Evolutionary conservation across 2,329 filamentous ascomycete genomes (phyloP).

Genomic region (Diaporthe citri): DNA sequence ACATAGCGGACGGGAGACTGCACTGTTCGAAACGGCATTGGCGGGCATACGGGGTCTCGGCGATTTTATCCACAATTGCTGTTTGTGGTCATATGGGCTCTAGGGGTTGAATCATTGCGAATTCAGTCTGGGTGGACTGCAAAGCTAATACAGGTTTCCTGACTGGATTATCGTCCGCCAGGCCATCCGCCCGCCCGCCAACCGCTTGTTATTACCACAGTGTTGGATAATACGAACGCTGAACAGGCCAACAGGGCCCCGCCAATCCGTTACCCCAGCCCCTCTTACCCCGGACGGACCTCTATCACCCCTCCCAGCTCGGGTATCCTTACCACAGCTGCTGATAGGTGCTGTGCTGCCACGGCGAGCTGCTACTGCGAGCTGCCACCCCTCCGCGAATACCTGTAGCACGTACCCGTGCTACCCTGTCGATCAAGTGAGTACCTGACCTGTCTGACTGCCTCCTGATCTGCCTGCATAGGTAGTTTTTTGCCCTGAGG

Average conservation of each 20-base stretch:
- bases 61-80: slow-evolving; percentile 5
- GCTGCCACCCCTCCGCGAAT: slow-evolving; percentile 1
- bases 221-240: slow-evolving; percentile 22
- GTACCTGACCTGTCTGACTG: slow-evolving; percentile 8
- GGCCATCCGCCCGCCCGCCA: neutral
- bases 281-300: slow-evolving; percentile 29
- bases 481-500: slow-evolving; percentile 2
- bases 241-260: slow-evolving; percentile 3
- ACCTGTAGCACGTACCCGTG: slow-evolving; percentile 16
- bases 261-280: slow-evolving; percentile 31
- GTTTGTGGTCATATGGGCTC: slow-evolving; percentile 7
- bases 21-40: slow-evolving; percentile 20
- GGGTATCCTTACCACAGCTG: slow-evolving; percentile 17
- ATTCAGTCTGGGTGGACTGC: neutral
- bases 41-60: slow-evolving; percentile 18
- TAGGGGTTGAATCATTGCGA: neutral
- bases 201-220: slow-evolving; percentile 2
- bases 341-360: slow-evolving; percentile 7
- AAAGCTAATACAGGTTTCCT: slow-evolving; percentile 15
- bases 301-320: slow-evolving; percentile 31
- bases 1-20: neutral
- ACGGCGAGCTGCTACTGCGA: slow-evolving; percentile 3
- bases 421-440: slow-evolving; percentile 23
- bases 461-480: slow-evolving; percentile 23
- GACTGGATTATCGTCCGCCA: neutral